Evolutionary conservation across 108 stramenopile genomes (phyloP).

Genomic region (Nitzschia sp.): DNA sequence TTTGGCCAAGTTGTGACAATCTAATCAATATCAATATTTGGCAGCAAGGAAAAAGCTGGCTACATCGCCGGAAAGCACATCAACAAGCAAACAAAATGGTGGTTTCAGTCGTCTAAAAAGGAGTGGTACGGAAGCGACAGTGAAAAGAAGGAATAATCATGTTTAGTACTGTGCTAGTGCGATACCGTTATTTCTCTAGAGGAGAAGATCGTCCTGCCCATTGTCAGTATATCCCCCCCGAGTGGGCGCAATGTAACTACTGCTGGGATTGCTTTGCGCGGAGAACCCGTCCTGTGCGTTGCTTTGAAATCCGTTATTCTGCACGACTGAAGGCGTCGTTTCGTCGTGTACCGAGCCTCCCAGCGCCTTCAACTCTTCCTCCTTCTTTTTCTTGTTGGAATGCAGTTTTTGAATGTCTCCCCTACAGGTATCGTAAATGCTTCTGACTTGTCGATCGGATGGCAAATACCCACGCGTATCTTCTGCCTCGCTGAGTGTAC

Average conservation of each 20-base stretch:
- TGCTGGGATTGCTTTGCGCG: neutral
- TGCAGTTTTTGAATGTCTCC: constrained; percentile 63
- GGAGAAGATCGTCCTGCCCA: constrained; percentile 6
- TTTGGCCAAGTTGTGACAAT: no score
- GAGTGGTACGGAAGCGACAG: constrained; percentile 26
- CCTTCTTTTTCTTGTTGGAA: constrained; percentile 27
- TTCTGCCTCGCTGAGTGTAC: constrained; percentile 63
- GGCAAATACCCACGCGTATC: constrained; percentile 79
- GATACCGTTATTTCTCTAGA: neutral
- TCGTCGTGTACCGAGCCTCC: constrained; percentile 3
- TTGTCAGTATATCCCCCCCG: constrained; percentile 6
- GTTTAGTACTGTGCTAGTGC: neutral
- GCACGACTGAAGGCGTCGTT: neutral
- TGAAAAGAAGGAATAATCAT: neutral
- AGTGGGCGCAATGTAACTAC: constrained; percentile 4
- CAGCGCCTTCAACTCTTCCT: constrained; percentile 23
- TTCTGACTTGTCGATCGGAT: constrained; percentile 73
- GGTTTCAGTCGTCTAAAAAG: constrained; percentile 60
- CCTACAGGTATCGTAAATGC: constrained; percentile 69
- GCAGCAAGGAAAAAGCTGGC: constrained; percentile 80
- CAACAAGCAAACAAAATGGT: constrained; percentile 65
- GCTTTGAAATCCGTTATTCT: constrained; percentile 3
- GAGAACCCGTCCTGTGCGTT: neutral
- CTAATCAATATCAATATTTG: no score
- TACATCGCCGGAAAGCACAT: constrained; percentile 89